Base-by-base conservation (phyloP, 352 stramenopile genomes). In the Nothophytophthora sp. region DNA sequence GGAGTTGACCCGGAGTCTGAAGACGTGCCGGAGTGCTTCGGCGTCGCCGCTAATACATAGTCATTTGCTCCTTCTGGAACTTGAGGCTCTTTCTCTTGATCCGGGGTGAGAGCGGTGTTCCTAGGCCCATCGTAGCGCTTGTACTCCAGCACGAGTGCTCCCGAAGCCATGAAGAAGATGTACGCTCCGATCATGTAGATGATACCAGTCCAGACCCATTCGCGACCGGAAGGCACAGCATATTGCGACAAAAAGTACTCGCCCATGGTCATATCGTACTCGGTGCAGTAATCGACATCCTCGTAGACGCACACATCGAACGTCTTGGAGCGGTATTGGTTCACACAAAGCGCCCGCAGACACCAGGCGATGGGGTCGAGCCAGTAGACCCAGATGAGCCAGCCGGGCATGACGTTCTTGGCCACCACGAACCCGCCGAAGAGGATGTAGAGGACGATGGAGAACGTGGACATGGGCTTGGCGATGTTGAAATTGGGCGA, bases 351-450 rank as follows among this genome's bases (percentile, higher is more conserved):
- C 0, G 57, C 54, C 7, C 76, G 62, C 13, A 81, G 39, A 6
- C 23, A 33, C 78, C 78, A 90, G 3, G 69, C 39, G 28, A 85
- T 60, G 1, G 80, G 80, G 28, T 79, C 68, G 10, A 91, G 23
- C 54, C 59, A 88, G 38, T 87, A 89, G 16, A 87, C 18, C 80
- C 80, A 91, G 11, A 74, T 70, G 19, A 76, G 69, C 36, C 69
- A 77, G 22, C 61, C 60, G 0, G 76, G 79, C 0, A 88, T 70
- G 9, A 71, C 44, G 27, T 83, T 56, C 28, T 77, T 72, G 10
- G 65, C 63, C 23, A 86, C 54, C 41, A 87, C 67, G 23, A 87
- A 88, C 27, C 79, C 79, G 0, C 58, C 62, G 24, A 82, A 84
- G 15, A 84, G 36, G 9, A 78, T 57, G 19, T 60, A 79, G 8